Evolutionary conservation across 1,284 basidiomycete species (phyloP).

Genomic region (Grifola frondosa): DNA sequence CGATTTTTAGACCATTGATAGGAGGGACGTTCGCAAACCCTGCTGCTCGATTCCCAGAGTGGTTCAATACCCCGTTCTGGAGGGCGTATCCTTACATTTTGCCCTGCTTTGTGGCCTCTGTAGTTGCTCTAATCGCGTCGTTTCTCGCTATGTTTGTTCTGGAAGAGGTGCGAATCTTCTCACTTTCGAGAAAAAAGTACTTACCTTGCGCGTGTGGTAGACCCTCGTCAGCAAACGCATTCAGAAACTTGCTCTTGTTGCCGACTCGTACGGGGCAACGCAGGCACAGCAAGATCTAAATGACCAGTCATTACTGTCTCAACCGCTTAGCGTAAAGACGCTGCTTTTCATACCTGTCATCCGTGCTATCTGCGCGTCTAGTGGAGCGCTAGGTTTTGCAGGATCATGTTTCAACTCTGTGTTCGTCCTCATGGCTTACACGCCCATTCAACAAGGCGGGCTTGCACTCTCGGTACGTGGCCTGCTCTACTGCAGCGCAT

Average conservation of each 20-base stretch:
- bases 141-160: slow-evolving; percentile 46
- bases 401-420: slow-evolving; percentile 58
- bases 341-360: slow-evolving; percentile 54
- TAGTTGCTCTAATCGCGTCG: slow-evolving; percentile 29
- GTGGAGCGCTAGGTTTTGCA: slow-evolving; percentile 55
- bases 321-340: slow-evolving; percentile 26
- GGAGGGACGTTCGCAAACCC: slow-evolving; percentile 62
- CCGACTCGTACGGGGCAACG: too few species aligned
- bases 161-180: slow-evolving; percentile 46
- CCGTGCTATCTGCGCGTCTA: slow-evolving; percentile 52
- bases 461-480: slow-evolving; percentile 52
- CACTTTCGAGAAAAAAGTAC: background rate
- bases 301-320: background rate
- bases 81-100: slow-evolving; percentile 56
- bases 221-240: slow-evolving; percentile 38
- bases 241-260: slow-evolving; percentile 3
- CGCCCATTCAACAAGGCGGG: slow-evolving; percentile 55
- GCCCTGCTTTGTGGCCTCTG: slow-evolving; percentile 49
- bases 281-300: slow-evolving; percentile 9
- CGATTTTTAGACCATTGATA: slow-evolving; percentile 50
- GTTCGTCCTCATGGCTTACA: slow-evolving; percentile 67
- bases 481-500: background rate
- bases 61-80: slow-evolving; percentile 48
- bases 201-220: slow-evolving; percentile 23
- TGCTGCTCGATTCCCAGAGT: slow-evolving; percentile 42